These are phyloP conservation scores for Rhododendron ferrugineum DNA, from an alignment of 148 eudicot species.

Conservation along the genomic window DNA sequence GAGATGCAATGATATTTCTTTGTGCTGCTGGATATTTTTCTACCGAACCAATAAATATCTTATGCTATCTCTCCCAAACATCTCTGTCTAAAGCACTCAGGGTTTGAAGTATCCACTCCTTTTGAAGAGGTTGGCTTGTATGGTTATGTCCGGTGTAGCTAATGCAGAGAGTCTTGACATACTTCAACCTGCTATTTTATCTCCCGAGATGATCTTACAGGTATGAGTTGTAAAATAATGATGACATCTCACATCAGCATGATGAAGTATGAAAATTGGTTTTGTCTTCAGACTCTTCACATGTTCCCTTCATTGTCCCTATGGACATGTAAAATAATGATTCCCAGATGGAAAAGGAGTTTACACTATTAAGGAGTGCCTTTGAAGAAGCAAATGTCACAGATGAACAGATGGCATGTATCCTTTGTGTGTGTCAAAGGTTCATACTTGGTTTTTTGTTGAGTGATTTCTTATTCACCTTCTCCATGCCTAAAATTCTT, in stretches of 20 bases:
- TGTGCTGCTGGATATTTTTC: background rate
- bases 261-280: background rate
- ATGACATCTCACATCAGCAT: background rate
- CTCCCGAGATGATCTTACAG: constrained; percentile 46
- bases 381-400: constrained; percentile 40
- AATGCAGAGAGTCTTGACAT: constrained; percentile 55
- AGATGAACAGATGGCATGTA: constrained; percentile 58
- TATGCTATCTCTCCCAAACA: background rate
- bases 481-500: constrained; percentile 8
- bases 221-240: constrained; percentile 20
- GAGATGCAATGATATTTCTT: background rate
- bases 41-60: background rate
- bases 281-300: background rate
- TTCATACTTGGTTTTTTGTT: background rate
- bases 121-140: constrained; percentile 83
- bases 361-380: constrained; percentile 50
- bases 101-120: constrained; percentile 87
- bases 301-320: background rate
- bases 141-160: constrained; percentile 65
- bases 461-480: background rate
- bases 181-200: constrained; percentile 72
- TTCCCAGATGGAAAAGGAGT: constrained; percentile 74
- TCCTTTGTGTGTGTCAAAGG: constrained; percentile 33
- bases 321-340: background rate
- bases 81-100: constrained; percentile 41